Percentiles rank a stretch among this genome's conserved stretches.
phyloP scores from a whole-genome alignment of 2,329 filamentous ascomycete species.

The Dothideomycetes sp. region DNA sequence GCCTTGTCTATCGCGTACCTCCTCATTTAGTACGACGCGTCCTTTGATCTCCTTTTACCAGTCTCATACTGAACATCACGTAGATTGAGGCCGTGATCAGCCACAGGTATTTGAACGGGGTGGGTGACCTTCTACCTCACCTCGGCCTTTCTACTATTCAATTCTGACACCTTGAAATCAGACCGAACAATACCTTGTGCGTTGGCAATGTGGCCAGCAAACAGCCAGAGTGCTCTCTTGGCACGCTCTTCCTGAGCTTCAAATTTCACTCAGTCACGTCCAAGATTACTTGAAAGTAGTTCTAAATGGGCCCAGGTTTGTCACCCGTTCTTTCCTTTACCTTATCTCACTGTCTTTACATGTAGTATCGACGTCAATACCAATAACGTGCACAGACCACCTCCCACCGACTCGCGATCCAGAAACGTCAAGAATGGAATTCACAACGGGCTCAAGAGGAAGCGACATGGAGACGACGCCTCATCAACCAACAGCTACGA shows the following conservation, averaged over 20 bases:
- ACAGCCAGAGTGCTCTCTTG: conserved; percentile 26
- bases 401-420: not conserved
- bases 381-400: not conserved
- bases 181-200: conserved; percentile 32
- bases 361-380: not conserved
- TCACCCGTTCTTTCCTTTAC: not conserved
- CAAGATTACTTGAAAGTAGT: conserved; percentile 30
- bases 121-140: no score
- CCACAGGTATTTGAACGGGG: no score
- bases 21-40: not conserved
- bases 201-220: conserved; percentile 23
- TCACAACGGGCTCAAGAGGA: conserved; percentile 16
- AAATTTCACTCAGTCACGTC: conserved; percentile 25
- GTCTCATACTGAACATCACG: no score
- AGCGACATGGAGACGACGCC: conserved; percentile 13
- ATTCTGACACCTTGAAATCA: no score
- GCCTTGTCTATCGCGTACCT: not conserved
- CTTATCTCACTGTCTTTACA: not conserved
- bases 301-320: not conserved
- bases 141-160: no score
- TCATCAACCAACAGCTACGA: no score
- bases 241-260: conserved; percentile 31
- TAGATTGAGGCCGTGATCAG: no score
- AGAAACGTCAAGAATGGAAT: no score
- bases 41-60: no score